These are phyloP conservation scores for Amylocarpus encephaloides DNA, from an alignment of 2,329 filamentous ascomycete species.

Conservation along the genomic window DNA sequence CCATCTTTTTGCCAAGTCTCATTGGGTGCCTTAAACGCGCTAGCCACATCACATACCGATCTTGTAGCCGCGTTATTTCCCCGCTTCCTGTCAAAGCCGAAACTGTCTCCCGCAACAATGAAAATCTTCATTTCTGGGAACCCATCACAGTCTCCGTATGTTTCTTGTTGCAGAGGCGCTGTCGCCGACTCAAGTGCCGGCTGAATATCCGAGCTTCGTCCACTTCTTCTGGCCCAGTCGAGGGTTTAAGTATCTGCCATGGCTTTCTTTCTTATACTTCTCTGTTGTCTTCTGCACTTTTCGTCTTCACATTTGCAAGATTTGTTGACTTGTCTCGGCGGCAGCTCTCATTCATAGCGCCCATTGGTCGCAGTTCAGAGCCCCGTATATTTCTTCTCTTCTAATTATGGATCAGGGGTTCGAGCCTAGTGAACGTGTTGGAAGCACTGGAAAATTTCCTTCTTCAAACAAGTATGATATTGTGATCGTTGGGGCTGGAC, in stretches of 20 bases:
- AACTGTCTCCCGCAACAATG: conserved; percentile 6
- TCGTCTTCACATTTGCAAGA: no score
- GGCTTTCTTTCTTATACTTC: not conserved
- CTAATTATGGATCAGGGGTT: conserved; percentile 21
- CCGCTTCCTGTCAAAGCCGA: conserved; percentile 11
- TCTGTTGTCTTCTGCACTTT: not conserved
- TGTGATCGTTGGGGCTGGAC: conserved; percentile 84
- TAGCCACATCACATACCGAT: conserved; percentile 9
- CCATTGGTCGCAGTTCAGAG: not conserved
- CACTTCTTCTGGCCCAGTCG: not conserved
- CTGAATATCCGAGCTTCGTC: conserved; percentile 12
- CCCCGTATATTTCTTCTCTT: not conserved
- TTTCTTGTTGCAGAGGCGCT: not conserved
- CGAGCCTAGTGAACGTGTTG: conserved; percentile 14
- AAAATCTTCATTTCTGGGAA: not conserved
- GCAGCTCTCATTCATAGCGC: no score
- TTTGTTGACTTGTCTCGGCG: no score
- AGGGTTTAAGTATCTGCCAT: not conserved
- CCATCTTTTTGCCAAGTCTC: no score
- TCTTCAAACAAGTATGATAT: conserved; percentile 46
- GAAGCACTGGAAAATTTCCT: not conserved
- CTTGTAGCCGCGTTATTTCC: conserved; percentile 10
- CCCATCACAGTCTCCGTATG: not conserved
- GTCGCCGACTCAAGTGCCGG: conserved; percentile 20
- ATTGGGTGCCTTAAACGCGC: no score